phyloP scores from a whole-genome alignment of 768 basidiomycete species.

The Hortiboletus flavorubellus region DNA sequence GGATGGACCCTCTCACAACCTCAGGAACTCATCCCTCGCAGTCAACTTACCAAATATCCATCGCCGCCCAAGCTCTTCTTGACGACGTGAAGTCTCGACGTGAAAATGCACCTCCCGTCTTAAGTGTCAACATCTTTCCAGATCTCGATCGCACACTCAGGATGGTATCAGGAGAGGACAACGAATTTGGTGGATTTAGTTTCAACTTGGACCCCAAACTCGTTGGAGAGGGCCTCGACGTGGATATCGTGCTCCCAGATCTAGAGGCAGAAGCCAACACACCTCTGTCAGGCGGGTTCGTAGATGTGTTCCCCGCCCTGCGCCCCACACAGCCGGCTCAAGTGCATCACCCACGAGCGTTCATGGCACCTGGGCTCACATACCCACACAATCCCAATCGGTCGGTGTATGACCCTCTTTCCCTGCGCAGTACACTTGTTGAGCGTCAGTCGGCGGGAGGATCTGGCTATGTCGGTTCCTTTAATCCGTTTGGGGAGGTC shows the following conservation, averaged over 20 bases:
- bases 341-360: slow-evolving; percentile 28
- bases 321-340: slow-evolving; percentile 33
- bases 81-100: slow-evolving; percentile 80
- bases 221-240: slow-evolving; percentile 44
- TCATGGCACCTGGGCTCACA: slow-evolving; percentile 49
- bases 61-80: slow-evolving; percentile 76
- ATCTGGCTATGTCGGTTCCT: slow-evolving; percentile 66
- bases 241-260: slow-evolving; percentile 43
- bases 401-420: slow-evolving; percentile 54
- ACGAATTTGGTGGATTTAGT: slow-evolving; percentile 67
- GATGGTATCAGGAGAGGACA: slow-evolving; percentile 62
- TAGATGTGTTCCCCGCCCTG: slow-evolving; percentile 68
- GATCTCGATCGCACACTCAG: slow-evolving; percentile 85
- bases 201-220: slow-evolving; percentile 84
- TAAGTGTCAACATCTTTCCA: slow-evolving; percentile 69
- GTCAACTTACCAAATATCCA: slow-evolving; percentile 79
- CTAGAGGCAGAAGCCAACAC: slow-evolving; percentile 43
- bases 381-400: slow-evolving; percentile 47
- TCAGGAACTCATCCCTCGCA: slow-evolving; percentile 40
- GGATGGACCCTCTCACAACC: slow-evolving; percentile 50
- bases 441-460: slow-evolving; percentile 47
- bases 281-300: slow-evolving; percentile 64
- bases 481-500: slow-evolving; percentile 75
- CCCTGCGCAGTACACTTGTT: slow-evolving; percentile 37
- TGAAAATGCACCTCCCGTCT: slow-evolving; percentile 46